These are phyloP conservation scores for Nemophila menziesii DNA, from an alignment of 257 asterid genomes.

Conservation along the genomic window DNA sequence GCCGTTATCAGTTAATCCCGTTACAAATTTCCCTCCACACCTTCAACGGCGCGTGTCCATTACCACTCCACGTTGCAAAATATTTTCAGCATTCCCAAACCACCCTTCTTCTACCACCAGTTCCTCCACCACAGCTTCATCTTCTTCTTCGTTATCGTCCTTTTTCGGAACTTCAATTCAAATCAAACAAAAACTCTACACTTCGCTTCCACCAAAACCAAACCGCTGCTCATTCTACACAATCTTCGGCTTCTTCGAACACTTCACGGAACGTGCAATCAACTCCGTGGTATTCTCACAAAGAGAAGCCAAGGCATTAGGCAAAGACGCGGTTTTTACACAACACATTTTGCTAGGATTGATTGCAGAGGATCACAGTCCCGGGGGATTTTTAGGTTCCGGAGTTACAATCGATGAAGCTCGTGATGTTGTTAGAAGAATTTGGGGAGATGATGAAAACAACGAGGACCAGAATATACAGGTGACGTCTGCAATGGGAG, in stretches of 20 bases:
- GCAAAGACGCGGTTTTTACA: conserved; percentile 57
- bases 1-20: conserved; percentile 52
- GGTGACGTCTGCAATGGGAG: conserved; percentile 52
- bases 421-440: conserved; percentile 56
- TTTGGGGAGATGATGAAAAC: conserved; percentile 45
- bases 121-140: conserved; percentile 14
- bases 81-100: conserved; percentile 19
- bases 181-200: conserved; percentile 9
- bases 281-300: conserved; percentile 87
- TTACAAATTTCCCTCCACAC: conserved; percentile 19
- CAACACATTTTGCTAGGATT: conserved; percentile 86
- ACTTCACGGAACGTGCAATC: conserved; percentile 85
- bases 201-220: conserved; percentile 13
- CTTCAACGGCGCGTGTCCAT: conserved; percentile 29
- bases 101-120: conserved; percentile 17
- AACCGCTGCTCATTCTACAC: conserved; percentile 38
- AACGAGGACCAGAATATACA: conserved; percentile 15
- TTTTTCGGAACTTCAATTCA: conserved; percentile 43
- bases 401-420: conserved; percentile 63
- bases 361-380: conserved; percentile 74
- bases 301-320: conserved; percentile 69
- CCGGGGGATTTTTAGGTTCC: conserved; percentile 69
- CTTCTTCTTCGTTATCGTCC: conserved; percentile 28
- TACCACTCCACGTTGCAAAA: conserved; percentile 20
- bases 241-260: conserved; percentile 62